Base-by-base conservation (phyloP, 1,284 basidiomycete genomes). In the Xerocomus amazonicus region DNA sequence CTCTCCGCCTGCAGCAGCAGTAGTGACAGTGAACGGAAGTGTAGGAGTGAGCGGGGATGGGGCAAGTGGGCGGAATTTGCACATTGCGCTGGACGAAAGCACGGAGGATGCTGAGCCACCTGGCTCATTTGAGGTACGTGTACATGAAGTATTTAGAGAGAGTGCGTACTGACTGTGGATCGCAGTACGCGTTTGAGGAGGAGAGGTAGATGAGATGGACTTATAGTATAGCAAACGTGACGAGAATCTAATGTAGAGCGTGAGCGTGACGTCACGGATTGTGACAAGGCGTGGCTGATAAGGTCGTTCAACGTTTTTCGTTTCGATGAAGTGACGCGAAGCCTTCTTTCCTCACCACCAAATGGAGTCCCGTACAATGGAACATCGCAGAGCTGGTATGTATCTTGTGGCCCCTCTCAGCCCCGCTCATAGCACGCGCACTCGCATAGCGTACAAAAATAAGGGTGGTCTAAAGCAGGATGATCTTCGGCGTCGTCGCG, bases 401-500 rank as follows among this genome's bases (percentile, higher is more conserved):
- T 70, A 48, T 47, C 35, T 38, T 42, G 55, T 35, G 12, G n/a
- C 35, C 23, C n/a, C 19, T 3, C 34, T 1, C 45, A 19, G 17
- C 42, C 26, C 28, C 16, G 8, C 33, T 45, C 43, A 50, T 36
- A 28, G 40, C 55, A 63, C 59, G 59, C 55, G 56, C 56, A 43
- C 44, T 40, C 50, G 4, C 13, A 12, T 36, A 81, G 79, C 76
- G 53, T 84, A 78, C 68, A 84, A 93, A 78, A 87, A 81, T 72
- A 92, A 92, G 70, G 86, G 87, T 56, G 83, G 78, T 58, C 75
- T 92, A 58, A 92, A 91, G 70, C 83, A 84, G 61, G 90, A 93
- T 56, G 87, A 89, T 60, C 87, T 97, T 61, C 84, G 95, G 66
- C 87, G 93, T 72, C 86, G 94, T 69, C 84, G 94, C 56, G 94